Base-by-base conservation (phyloP, 768 basidiomycete genomes). In the Strobilomyces dryophilus region DNA sequence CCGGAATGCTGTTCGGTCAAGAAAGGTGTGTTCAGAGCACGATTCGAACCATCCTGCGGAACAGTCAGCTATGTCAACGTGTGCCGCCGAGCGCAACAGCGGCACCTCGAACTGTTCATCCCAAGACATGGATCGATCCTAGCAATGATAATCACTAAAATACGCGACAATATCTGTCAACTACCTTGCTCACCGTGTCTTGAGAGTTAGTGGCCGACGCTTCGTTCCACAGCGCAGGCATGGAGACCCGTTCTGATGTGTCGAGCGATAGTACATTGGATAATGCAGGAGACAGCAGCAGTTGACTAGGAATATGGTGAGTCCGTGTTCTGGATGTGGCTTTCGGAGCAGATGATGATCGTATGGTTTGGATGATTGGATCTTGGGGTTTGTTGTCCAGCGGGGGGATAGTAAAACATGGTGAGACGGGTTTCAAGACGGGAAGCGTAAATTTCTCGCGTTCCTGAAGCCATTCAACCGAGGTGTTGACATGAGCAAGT, bases 321-420 rank as follows among this genome's bases (percentile, higher is more conserved):
- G 2, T 41, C 12, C 12, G 27, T 14, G 27, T 32, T 47, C 21
- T 42, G 40, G 36, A 29, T 18, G 35, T 35, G 35, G 10, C 11
- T 11, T 29, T 9, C 24, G 24, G 29, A 29, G 29, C 9, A 32
- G 49, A 31, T 29, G 27, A 27, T 8, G 7, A 68, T 56, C 74
- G 75, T 21, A 88, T 55, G 17, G 75, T 70, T 40, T 86, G 82
- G 66, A 90, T 72, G 56, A 90, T 88, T 2, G 88, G 89, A 65
- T 92, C 84, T 63, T 90, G 89, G 3, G 89, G 88, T 57, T 79
- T 81, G 53, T 89, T 79, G n/a, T 75, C 70, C 42, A 92, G 69
- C n/a, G 59, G 67, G 10, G 87, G 84, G n/a, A 89, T 73, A 51
- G 78, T 82, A 66, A 90, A 89, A 14, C 55, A 66, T 1, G 79